Conservation (phyloP, 2,329 filamentous ascomycete species). For the Botrytis sinoallii region DNA sequence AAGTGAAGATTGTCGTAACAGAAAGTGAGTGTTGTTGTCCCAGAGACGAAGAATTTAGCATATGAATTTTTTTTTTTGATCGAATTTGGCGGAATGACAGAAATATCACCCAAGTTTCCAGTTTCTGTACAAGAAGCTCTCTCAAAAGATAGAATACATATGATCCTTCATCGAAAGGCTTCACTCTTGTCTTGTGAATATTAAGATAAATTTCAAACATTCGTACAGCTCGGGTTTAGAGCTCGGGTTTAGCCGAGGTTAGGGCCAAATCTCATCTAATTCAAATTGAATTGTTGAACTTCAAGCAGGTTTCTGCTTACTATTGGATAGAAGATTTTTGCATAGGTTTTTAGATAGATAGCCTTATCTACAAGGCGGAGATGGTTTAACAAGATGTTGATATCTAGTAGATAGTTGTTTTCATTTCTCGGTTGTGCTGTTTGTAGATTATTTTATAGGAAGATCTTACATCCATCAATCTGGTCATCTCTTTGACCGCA, state of each 20-base stretch:
- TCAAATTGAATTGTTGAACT: not conserved
- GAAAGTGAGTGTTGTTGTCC: not conserved
- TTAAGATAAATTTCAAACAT: not conserved
- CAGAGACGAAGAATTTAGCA: no score
- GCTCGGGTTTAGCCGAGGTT: not conserved
- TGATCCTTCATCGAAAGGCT: not conserved
- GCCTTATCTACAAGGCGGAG: not conserved
- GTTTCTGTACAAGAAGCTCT: not conserved
- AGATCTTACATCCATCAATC: no score
- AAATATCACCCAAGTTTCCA: not conserved
- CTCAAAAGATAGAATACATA: not conserved
- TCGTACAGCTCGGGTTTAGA: not conserved
- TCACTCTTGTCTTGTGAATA: not conserved
- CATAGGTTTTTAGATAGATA: not conserved
- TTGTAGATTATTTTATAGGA: not conserved
- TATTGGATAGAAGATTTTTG: not conserved
- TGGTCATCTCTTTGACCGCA: fast-evolving
- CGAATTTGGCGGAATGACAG: not conserved
- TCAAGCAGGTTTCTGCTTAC: not conserved
- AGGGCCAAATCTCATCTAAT: no score
- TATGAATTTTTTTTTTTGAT: not conserved
- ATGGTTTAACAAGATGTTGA: not conserved
- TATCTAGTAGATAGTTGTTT: not conserved
- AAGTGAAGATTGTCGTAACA: not conserved
- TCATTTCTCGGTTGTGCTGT: not conserved